These are phyloP conservation scores for Lentinula edodes DNA, from an alignment of 768 basidiomycete genomes.

Conservation along the genomic window DNA sequence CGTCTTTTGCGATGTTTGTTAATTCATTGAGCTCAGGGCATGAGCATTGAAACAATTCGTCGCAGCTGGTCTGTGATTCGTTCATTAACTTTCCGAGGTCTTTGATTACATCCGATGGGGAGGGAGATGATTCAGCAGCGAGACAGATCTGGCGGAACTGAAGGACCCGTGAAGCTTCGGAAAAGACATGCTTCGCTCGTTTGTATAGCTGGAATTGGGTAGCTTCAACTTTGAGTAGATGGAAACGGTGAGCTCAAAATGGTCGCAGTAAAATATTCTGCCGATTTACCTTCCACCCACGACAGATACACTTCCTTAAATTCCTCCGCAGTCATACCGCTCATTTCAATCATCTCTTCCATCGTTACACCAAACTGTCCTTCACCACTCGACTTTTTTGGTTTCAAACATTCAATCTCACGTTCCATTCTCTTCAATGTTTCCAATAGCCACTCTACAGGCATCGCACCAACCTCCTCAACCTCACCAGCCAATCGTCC, in stretches of 20 bases:
- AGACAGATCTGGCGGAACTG: constrained; percentile 70
- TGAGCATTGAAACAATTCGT: constrained; percentile 69
- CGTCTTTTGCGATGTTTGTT: constrained; percentile 52
- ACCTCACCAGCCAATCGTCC: constrained; percentile 48
- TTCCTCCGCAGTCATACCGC: constrained; percentile 44
- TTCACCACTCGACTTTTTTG: constrained; percentile 25
- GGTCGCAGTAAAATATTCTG: not conserved
- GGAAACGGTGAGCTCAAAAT: not conserved
- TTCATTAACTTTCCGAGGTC: constrained; percentile 25
- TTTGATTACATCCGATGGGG: constrained; percentile 3
- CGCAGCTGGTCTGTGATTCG: constrained; percentile 69
- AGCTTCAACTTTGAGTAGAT: constrained; percentile 55
- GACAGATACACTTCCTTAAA: constrained; percentile 70
- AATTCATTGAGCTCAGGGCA: constrained; percentile 75
- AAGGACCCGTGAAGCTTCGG: constrained; percentile 77
- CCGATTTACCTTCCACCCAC: constrained; percentile 63
- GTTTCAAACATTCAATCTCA: constrained; percentile 50
- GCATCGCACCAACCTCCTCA: constrained; percentile 38
- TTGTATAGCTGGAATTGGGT: constrained; percentile 80
- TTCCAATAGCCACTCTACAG: constrained; percentile 36
- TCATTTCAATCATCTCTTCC: constrained; percentile 67
- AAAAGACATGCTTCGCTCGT: constrained; percentile 74
- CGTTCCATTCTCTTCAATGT: constrained; percentile 41
- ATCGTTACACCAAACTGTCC: constrained; percentile 60
- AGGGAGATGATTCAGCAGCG: constrained; percentile 5